These are phyloP conservation scores for Cylindrotheca fusiformis DNA, from an alignment of 108 stramenopile genomes.

Conservation along the genomic window DNA sequence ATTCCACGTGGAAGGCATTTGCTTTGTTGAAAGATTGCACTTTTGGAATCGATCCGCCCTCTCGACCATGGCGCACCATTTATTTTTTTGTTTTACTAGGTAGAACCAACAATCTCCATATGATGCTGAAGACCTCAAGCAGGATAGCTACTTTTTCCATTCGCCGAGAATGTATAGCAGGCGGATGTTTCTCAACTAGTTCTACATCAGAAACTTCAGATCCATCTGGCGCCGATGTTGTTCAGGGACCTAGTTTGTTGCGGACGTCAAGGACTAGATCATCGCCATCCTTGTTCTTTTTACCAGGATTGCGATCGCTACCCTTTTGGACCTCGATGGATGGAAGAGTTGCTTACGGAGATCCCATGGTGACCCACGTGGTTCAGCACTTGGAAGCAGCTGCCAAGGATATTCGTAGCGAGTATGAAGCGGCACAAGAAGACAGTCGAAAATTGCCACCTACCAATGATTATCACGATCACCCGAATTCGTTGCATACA, in stretches of 20 bases:
- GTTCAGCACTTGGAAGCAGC: slow-evolving; percentile 65
- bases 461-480: slow-evolving; percentile 1
- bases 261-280: slow-evolving; percentile 70
- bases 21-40: too few relatives aligned
- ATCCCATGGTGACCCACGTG: slow-evolving; percentile 59
- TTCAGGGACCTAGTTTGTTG: slow-evolving; percentile 78
- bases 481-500: slow-evolving; percentile 36
- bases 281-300: slow-evolving; percentile 68
- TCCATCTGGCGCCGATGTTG: slow-evolving; percentile 41
- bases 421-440: slow-evolving; percentile 50
- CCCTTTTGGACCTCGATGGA: slow-evolving; percentile 66
- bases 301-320: slow-evolving; percentile 69
- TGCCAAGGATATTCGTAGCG: slow-evolving; percentile 51
- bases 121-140: too few relatives aligned
- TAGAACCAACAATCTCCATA: too few relatives aligned
- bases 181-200: too few relatives aligned
- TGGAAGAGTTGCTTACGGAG: slow-evolving; percentile 68
- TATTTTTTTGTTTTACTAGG: too few relatives aligned
- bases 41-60: too few relatives aligned
- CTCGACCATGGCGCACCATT: too few relatives aligned
- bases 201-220: slow-evolving; percentile 4
- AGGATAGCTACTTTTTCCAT: too few relatives aligned
- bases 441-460: slow-evolving; percentile 1
- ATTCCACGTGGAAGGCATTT: too few relatives aligned
- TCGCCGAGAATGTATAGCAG: too few relatives aligned